phyloP scores from a whole-genome alignment of 2,329 filamentous ascomycete genomes.

The Rhynchosporium secalis region DNA sequence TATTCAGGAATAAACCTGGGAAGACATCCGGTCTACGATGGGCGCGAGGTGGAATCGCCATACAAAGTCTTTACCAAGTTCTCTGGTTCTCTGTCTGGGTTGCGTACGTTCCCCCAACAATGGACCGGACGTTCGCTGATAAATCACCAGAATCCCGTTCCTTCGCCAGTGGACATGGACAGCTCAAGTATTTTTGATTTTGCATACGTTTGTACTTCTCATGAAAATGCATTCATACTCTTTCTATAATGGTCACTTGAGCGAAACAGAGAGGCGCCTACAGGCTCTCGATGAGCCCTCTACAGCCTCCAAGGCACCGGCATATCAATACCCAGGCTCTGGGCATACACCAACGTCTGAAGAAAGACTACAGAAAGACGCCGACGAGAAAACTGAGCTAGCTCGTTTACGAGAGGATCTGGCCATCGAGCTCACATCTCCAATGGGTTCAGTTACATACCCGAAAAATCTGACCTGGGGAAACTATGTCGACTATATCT shows the following conservation, averaged over 20 bases:
- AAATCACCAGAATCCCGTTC: constrained; percentile 66
- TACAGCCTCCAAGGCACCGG: constrained; percentile 66
- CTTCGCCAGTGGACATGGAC: constrained; percentile 93
- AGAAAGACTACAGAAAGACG: constrained; percentile 36
- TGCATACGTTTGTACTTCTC: constrained; percentile 86
- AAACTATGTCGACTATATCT: constrained; percentile 84
- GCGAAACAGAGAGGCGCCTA: constrained; percentile 80
- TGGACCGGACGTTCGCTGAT: constrained; percentile 29
- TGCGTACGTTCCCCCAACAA: constrained; percentile 45
- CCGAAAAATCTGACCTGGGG: constrained; percentile 79
- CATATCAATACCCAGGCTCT: constrained; percentile 69
- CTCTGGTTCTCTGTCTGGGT: constrained; percentile 83
- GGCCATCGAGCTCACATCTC: constrained; percentile 86
- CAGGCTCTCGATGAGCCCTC: constrained; percentile 75
- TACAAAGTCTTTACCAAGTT: constrained; percentile 82
- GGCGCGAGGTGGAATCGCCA: constrained; percentile 71
- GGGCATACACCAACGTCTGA: constrained; percentile 29
- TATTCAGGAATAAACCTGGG: constrained; percentile 56
- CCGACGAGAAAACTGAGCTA: constrained; percentile 52
- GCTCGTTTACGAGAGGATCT: constrained; percentile 78
- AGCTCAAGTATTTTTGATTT: constrained; percentile 87
- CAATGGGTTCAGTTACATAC: constrained; percentile 86
- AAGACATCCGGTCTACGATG: constrained; percentile 63
- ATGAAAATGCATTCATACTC: constrained; percentile 99
- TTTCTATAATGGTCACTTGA: constrained; percentile 96